Conservation (phyloP, 2,329 filamentous ascomycete species). For the Arthrinium phaeospermum region DNA sequence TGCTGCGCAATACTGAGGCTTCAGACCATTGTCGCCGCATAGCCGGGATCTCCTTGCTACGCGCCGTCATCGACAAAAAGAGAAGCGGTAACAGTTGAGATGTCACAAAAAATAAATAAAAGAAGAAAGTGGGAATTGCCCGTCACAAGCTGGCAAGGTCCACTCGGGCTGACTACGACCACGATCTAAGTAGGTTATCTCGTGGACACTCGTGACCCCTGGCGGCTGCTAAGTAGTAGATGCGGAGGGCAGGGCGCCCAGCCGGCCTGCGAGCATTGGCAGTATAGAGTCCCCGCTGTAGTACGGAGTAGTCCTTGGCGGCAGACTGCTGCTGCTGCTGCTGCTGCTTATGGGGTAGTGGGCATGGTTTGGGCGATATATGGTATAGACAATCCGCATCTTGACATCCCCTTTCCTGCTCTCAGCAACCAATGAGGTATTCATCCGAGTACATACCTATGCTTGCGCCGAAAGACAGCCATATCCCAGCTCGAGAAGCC, state of each 20-base stretch:
- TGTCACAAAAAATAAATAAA: neutral
- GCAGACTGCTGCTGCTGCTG: neutral
- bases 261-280: neutral
- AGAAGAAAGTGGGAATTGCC: neutral
- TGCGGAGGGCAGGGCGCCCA: neutral
- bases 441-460: neutral
- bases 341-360: neutral
- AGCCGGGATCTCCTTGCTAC: constrained; percentile 1
- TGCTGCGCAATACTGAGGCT: neutral
- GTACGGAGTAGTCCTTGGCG: neutral
- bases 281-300: neutral
- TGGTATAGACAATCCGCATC: neutral
- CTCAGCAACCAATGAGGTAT: neutral
- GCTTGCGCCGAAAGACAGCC: neutral
- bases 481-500: neutral
- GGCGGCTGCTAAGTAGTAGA: neutral
- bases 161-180: neutral
- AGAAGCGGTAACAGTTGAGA: constrained; percentile 13
- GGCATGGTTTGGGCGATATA: neutral
- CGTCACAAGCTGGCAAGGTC: neutral
- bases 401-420: neutral
- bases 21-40: constrained; percentile 12
- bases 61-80: neutral
- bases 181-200: neutral
- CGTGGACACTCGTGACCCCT: neutral